These are phyloP conservation scores for Parathielavia appendiculata DNA, from an alignment of 495 filamentous ascomycete genomes.

Conservation along the genomic window DNA sequence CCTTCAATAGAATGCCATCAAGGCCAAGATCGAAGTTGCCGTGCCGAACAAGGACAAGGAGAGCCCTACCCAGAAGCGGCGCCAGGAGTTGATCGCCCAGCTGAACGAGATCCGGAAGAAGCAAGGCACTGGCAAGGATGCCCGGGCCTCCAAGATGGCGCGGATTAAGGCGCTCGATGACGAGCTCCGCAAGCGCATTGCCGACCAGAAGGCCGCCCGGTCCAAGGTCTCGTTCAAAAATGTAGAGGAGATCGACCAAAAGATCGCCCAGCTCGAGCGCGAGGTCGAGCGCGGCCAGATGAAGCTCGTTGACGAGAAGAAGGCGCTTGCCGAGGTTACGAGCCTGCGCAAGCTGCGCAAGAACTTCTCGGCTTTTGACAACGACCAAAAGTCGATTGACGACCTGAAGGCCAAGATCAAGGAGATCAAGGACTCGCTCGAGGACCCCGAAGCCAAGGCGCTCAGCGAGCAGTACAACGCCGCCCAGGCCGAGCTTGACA, in stretches of 20 bases:
- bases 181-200: slow-evolving; percentile 71
- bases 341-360: slow-evolving; percentile 83
- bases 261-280: slow-evolving; percentile 74
- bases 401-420: slow-evolving; percentile 78
- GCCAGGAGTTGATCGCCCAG: slow-evolving; percentile 74
- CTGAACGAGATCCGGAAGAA: slow-evolving; percentile 67
- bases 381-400: slow-evolving; percentile 77
- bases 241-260: slow-evolving; percentile 76
- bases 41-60: slow-evolving; percentile 64
- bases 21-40: slow-evolving; percentile 75
- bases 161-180: slow-evolving; percentile 82
- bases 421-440: slow-evolving; percentile 74
- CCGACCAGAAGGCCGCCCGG: slow-evolving; percentile 77
- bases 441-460: slow-evolving; percentile 87
- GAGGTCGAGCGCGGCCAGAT: slow-evolving; percentile 80
- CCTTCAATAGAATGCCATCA: slow-evolving; percentile 64
- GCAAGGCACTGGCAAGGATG: slow-evolving; percentile 78
- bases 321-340: slow-evolving; percentile 76
- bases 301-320: slow-evolving; percentile 95
- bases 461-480: slow-evolving; percentile 76
- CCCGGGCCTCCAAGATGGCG: slow-evolving; percentile 67
- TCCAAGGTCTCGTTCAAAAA: slow-evolving; percentile 75
- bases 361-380: slow-evolving; percentile 77
- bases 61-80: slow-evolving; percentile 66
- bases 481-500: slow-evolving; percentile 78